Base-by-base conservation (phyloP, 2,329 filamentous ascomycete genomes). In the Aspergillus sp. region DNA sequence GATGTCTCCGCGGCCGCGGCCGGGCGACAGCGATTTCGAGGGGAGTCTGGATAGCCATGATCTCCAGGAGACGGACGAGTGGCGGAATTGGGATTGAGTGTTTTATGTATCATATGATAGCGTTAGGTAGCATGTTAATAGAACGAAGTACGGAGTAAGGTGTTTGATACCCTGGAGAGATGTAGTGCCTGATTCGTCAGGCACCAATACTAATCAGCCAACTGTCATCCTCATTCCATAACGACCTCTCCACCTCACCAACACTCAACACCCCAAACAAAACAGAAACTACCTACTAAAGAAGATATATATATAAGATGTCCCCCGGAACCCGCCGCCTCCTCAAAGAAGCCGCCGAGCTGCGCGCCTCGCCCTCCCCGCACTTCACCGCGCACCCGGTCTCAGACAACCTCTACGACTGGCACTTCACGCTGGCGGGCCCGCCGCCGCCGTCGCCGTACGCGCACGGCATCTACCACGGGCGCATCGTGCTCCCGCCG, bases 361-460 rank as follows among this genome's bases (percentile, higher is more conserved):
- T 99, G 51, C 86, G 89, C 55, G 81, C 79, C 53, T 82, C 88
- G 34, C 91, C 93, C 4, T 94, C 90, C 2, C 79, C 89, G 49
- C 91, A 96, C 76, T 95, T 93, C 74, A 84, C 88, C 62, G 94
- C 93, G 38, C 80, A 86, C 3, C 94, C 94, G 0, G 70, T 76
- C 36, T 84, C 93, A 57, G 93, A 97, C 68, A 91, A 97, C 73
- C 86, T 99, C 49, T 96, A 96, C 75, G 92, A 97, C 75, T 99
- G 94, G 94, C 94, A 99, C 78, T 99, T 97, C 76, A 99, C 94
- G 0, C 81, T 99, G n/a, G 85, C 88, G 47, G 94, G 94, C 0
- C 92, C 93, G 0, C 93, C 93, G 0, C 79, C 83, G 29, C 82
- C 82, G 16, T 92, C 91, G 0, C 84, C 87, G 34, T 97, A 92